A percentile compares a stretch with the other conserved stretches of the same genome.
Evolutionary conservation across 2,329 filamentous ascomycete species (phyloP).

Genomic region (Alternaria infectoria): DNA sequence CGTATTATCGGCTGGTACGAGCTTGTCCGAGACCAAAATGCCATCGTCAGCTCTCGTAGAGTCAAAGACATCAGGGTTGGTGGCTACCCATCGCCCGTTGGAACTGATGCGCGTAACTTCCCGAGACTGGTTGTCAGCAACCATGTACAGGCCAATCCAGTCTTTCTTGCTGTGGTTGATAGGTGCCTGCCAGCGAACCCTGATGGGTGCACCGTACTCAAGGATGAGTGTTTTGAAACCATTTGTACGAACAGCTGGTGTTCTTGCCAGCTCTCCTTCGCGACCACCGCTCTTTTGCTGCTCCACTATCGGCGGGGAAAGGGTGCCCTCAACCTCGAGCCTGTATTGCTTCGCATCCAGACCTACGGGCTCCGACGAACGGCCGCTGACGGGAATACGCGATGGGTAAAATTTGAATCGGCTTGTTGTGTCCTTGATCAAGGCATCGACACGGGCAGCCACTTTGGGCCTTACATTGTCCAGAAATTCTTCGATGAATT

Average conservation of each 20-base stretch:
- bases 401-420: conserved; percentile 90
- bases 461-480: conserved; percentile 86
- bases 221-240: conserved; percentile 77
- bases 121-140: conserved; percentile 88
- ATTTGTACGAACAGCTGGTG: conserved; percentile 65
- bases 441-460: conserved; percentile 81
- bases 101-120: conserved; percentile 84
- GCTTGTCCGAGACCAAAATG: conserved; percentile 72
- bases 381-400: conserved; percentile 79
- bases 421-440: conserved; percentile 85
- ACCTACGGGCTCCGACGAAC: conserved; percentile 80
- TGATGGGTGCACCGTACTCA: conserved; percentile 89
- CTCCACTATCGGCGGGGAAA: conserved; percentile 54
- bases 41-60: conserved; percentile 75
- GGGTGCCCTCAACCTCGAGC: conserved; percentile 73
- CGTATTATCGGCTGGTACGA: conserved; percentile 54
- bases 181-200: conserved; percentile 88
- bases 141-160: conserved; percentile 96
- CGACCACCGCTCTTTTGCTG: conserved; percentile 71
- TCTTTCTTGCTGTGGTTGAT: conserved; percentile 86
- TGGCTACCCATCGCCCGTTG: conserved; percentile 87
- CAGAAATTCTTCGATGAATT: conserved; percentile 90
- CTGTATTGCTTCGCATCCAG: conserved; percentile 81
- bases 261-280: conserved; percentile 73
- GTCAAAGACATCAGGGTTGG: conserved; percentile 77